These are phyloP conservation scores for Ophiostoma piceae DNA, from an alignment of 2,329 filamentous ascomycete species.

Conservation along the genomic window DNA sequence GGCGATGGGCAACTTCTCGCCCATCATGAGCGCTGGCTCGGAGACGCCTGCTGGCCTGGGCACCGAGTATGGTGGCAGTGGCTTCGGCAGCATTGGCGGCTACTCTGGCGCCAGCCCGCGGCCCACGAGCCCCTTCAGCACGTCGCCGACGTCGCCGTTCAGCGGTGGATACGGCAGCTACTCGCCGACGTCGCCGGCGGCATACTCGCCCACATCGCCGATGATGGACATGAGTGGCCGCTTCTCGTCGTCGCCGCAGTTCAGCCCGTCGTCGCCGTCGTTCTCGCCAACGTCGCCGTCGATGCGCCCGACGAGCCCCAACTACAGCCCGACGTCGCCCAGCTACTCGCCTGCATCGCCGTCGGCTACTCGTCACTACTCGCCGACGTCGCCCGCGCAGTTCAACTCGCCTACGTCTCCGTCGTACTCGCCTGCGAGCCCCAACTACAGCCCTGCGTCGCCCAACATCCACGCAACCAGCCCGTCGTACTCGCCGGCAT, in stretches of 20 bases:
- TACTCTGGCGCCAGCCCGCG: conserved; percentile 63
- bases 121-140: conserved; percentile 70
- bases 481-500: conserved; percentile 63
- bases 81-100: conserved; percentile 40
- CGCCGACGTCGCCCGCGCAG: conserved; percentile 64
- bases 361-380: conserved; percentile 53
- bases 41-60: conserved; percentile 63
- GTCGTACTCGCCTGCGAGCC: conserved; percentile 64
- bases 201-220: conserved; percentile 73
- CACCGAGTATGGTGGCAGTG: conserved; percentile 53
- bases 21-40: conserved; percentile 69
- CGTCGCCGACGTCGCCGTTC: conserved; percentile 63
- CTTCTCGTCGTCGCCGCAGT: conserved; percentile 53
- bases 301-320: conserved; percentile 52
- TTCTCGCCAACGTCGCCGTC: conserved; percentile 60
- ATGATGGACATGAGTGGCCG: conserved; percentile 51
- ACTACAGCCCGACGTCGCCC: conserved; percentile 61
- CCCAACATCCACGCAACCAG: conserved; percentile 52
- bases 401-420: conserved; percentile 74
- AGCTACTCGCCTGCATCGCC: conserved; percentile 61
- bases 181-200: conserved; percentile 70
- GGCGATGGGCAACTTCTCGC: conserved; percentile 64
- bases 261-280: conserved; percentile 58
- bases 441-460: conserved; percentile 66
- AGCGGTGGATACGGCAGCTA: conserved; percentile 55